These are phyloP conservation scores for Ophiostoma sp. DNA, from an alignment of 2,329 filamentous ascomycete species.

Conservation along the genomic window DNA sequence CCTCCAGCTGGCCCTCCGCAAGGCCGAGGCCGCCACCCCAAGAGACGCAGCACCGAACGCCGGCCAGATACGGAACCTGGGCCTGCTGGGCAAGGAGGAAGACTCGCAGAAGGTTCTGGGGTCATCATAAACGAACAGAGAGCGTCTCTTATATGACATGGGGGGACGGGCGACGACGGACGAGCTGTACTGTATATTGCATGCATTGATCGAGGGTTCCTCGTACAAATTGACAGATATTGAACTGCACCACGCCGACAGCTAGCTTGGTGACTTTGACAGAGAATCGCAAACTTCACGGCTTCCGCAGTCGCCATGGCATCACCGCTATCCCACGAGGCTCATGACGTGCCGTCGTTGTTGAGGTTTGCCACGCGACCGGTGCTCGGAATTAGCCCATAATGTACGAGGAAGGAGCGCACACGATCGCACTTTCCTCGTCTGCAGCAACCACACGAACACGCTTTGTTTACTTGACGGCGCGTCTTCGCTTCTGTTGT, in stretches of 20 bases:
- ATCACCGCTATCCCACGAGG: background rate
- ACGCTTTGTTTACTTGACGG: background rate
- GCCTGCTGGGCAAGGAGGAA: conserved; percentile 76
- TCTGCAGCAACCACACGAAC: background rate
- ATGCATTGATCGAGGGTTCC: conserved; percentile 11
- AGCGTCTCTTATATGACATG: background rate
- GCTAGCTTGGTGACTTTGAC: background rate
- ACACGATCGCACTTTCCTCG: background rate
- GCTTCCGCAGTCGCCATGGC: too few species aligned
- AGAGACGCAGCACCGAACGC: conserved; percentile 77
- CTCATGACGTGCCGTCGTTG: background rate
- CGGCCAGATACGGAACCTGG: conserved; percentile 81
- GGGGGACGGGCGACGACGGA: background rate
- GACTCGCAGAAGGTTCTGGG: conserved; percentile 60
- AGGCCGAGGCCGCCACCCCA: conserved; percentile 66
- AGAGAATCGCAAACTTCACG: background rate
- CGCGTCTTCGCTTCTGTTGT: background rate
- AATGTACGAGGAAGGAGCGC: background rate
- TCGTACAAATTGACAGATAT: conserved; percentile 11
- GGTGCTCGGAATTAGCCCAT: background rate
- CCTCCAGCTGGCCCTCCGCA: conserved; percentile 79
- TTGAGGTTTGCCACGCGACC: background rate
- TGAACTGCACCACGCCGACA: background rate
- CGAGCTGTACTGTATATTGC: conserved; percentile 20
- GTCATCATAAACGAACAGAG: conserved; percentile 19